Percentiles rank a stretch among this genome's conserved stretches.
Evolutionary conservation across 2,329 filamentous ascomycete species (phyloP).

Genomic region (Arthrobotrys megalospora): DNA sequence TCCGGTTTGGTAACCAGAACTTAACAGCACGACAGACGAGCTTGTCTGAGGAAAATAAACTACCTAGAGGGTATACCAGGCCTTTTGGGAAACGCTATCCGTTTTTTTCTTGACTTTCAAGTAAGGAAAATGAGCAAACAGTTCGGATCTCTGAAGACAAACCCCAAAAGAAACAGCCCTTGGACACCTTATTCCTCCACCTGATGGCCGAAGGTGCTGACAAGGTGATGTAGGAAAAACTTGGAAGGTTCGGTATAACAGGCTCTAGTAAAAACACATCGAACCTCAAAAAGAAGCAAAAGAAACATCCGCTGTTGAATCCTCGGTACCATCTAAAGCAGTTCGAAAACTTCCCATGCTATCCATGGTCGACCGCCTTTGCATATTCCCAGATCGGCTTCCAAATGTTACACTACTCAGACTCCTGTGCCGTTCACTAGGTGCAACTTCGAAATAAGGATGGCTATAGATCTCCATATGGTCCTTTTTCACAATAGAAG

Average conservation of each 20-base stretch:
- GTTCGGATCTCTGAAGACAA: background rate
- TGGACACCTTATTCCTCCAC: background rate
- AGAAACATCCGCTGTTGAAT: constrained; percentile 28
- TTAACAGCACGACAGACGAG: too few relatives aligned
- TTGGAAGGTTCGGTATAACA: background rate
- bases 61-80: background rate
- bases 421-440: constrained; percentile 39
- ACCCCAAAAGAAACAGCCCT: background rate
- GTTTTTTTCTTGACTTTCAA: background rate
- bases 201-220: background rate
- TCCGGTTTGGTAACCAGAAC: too few relatives aligned
- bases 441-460: constrained; percentile 57
- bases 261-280: background rate
- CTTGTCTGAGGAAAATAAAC: too few relatives aligned
- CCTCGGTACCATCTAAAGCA: constrained; percentile 43
- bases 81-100: background rate
- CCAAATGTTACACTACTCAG: constrained; percentile 42
- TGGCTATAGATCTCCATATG: constrained; percentile 54
- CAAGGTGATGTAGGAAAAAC: background rate
- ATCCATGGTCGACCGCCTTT: constrained; percentile 44
- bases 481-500: constrained; percentile 46
- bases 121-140: background rate
- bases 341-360: constrained; percentile 44
- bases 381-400: background rate
- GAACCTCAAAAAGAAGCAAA: constrained; percentile 39